phyloP scores from a whole-genome alignment of 257 asterid genomes.

The Nicotiana obtusifolia region DNA sequence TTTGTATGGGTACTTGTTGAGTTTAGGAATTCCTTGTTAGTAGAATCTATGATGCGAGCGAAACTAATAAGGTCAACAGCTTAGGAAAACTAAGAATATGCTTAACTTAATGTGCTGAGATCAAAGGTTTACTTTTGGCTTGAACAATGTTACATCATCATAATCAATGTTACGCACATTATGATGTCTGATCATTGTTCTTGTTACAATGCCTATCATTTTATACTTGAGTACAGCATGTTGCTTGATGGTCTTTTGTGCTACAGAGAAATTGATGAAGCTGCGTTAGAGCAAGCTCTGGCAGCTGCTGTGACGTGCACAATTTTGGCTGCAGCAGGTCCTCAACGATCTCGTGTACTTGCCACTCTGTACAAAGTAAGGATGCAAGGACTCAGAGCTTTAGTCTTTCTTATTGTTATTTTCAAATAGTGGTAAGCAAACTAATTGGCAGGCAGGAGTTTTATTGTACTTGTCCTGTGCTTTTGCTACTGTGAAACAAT shows the following conservation, averaged over 20 bases:
- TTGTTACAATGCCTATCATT: not conserved
- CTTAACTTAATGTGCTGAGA: not conserved
- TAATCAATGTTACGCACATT: not conserved
- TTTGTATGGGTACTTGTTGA: not conserved
- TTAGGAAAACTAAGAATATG: conserved; percentile 3
- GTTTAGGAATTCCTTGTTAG: not conserved
- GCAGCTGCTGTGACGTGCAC: conserved; percentile 95
- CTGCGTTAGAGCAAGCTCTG: conserved; percentile 82
- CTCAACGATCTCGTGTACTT: conserved; percentile 94
- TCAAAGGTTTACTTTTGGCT: conserved; percentile 1
- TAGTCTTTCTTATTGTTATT: not conserved
- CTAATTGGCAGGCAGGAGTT: not conserved
- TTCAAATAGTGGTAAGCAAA: not conserved
- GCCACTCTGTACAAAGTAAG: conserved; percentile 91
- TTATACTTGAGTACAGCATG: not conserved
- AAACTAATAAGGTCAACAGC: not conserved
- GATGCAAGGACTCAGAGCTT: not conserved
- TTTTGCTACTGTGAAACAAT: not conserved
- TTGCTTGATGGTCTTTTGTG: conserved; percentile 11
- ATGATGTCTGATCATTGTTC: not conserved
- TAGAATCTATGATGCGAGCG: not conserved
- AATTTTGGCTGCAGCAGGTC: conserved; percentile 95
- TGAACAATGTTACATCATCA: not conserved
- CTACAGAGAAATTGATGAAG: conserved; percentile 87
- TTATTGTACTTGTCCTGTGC: not conserved